Conservation (phyloP, 257 asterid species). For the Solanum okadae region DNA sequence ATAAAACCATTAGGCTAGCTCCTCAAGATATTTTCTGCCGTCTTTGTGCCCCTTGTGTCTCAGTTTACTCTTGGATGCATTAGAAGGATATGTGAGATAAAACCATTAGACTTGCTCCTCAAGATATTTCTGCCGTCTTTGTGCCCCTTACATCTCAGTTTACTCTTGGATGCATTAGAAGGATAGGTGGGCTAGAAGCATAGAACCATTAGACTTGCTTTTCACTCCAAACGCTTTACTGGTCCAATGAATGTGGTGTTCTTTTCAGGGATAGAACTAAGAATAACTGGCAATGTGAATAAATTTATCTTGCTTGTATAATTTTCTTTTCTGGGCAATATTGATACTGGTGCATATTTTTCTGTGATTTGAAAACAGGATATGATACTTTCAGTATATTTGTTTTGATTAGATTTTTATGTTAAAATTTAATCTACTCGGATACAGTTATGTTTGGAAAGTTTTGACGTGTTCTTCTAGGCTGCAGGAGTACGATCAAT, state of each 20-base stretch:
- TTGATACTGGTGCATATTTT: neutral
- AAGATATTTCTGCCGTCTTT: neutral
- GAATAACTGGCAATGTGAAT: neutral
- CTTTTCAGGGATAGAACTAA: neutral
- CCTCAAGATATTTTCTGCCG: neutral
- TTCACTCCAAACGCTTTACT: neutral
- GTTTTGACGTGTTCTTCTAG: slow-evolving; percentile 24
- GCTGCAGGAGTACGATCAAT: slow-evolving; percentile 79
- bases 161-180: neutral
- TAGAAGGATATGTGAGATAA: neutral
- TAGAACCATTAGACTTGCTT: neutral
- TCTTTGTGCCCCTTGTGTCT: neutral
- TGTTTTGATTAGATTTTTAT: neutral
- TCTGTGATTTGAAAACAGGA: neutral
- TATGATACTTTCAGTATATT: neutral
- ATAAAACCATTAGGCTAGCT: neutral
- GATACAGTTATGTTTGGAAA: slow-evolving; percentile 1
- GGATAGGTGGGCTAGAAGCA: neutral
- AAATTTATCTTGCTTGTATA: neutral
- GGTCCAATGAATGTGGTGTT: neutral
- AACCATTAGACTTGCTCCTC: neutral
- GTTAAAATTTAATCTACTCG: neutral
- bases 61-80: neutral
- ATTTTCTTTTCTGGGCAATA: neutral
- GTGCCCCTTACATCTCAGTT: neutral